These are phyloP conservation scores for Candida chilensis DNA, from an alignment of 805 yeast species.

Conservation along the genomic window DNA sequence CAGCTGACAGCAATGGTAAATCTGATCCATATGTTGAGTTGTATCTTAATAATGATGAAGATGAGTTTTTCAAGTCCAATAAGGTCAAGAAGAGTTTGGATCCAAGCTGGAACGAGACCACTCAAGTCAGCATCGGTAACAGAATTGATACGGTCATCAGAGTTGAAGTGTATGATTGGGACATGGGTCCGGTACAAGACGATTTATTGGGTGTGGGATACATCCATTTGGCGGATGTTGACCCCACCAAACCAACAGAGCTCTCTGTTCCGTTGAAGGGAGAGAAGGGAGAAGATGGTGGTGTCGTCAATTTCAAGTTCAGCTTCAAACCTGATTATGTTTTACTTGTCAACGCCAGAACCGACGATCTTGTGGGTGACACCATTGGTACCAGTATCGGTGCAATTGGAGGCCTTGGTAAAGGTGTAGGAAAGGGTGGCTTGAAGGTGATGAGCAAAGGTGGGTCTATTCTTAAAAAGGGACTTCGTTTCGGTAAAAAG, in stretches of 20 bases:
- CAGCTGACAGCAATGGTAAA: conserved; percentile 89
- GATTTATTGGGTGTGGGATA: conserved; percentile 67
- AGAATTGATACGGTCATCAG: conserved; percentile 51
- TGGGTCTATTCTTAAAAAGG: conserved; percentile 17
- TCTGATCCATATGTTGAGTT: conserved; percentile 86
- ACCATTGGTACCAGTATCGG: conserved; percentile 26
- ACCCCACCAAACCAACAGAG: conserved; percentile 42
- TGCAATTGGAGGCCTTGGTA: conserved; percentile 28
- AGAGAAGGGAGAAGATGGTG: conserved; percentile 47
- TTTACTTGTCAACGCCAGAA: conserved; percentile 28
- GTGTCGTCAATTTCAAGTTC: conserved; percentile 50
- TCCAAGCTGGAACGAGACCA: conserved; percentile 83
- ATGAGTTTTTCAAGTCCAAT: conserved; percentile 62
- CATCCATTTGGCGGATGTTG: conserved; percentile 49
- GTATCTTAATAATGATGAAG: conserved; percentile 53
- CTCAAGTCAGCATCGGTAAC: conserved; percentile 46
- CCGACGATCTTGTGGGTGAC: conserved; percentile 27
- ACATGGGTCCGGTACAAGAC: conserved; percentile 79
- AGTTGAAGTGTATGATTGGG: conserved; percentile 79
- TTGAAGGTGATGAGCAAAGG: conserved; percentile 22
- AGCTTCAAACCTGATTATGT: conserved; percentile 68
- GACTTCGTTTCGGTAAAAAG: conserved; percentile 21
- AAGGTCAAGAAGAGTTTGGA: conserved; percentile 77
- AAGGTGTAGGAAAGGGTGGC: conserved; percentile 28
- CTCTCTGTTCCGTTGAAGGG: conserved; percentile 43